Percentiles rank a stretch among this genome's conserved stretches.
phyloP scores from a whole-genome alignment of 352 stramenopile species.

The Phytophthora ohioensis region DNA sequence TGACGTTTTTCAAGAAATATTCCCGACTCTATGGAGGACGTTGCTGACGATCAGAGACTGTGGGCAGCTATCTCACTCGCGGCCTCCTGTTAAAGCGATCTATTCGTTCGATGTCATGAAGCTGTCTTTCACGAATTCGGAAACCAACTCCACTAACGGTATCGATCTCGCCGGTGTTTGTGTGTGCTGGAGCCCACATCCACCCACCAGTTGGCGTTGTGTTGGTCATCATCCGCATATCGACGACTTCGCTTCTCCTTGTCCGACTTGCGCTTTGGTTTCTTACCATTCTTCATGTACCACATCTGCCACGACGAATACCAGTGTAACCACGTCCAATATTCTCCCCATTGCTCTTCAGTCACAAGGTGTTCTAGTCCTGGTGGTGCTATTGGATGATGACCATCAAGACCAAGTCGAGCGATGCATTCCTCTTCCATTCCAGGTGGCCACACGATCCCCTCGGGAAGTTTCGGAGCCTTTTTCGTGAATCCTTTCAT shows the following conservation, averaged over 20 bases:
- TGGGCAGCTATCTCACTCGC: no score
- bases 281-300: conserved; percentile 60
- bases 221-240: neutral
- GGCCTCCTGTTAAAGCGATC: no score
- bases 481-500: neutral
- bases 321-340: conserved; percentile 77
- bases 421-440: conserved; percentile 53
- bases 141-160: neutral
- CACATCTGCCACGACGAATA: conserved; percentile 76
- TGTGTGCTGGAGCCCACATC: conserved; percentile 20
- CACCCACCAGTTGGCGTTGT: conserved; percentile 41
- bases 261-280: conserved; percentile 20
- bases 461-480: conserved; percentile 6
- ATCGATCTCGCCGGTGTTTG: conserved; percentile 14
- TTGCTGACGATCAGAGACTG: no score
- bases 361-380: conserved; percentile 65
- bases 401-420: conserved; percentile 26
- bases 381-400: conserved; percentile 53
- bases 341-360: conserved; percentile 59
- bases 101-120: no score
- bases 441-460: conserved; percentile 62
- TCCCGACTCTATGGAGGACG: no score
- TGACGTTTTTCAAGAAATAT: no score
- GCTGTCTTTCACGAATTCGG: no score
- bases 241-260: conserved; percentile 22